Percentiles rank a stretch among this genome's conserved stretches.
These are phyloP conservation scores for Hyaloperonospora brassicae DNA, from an alignment of 352 stramenopile genomes.

Conservation along the genomic window DNA sequence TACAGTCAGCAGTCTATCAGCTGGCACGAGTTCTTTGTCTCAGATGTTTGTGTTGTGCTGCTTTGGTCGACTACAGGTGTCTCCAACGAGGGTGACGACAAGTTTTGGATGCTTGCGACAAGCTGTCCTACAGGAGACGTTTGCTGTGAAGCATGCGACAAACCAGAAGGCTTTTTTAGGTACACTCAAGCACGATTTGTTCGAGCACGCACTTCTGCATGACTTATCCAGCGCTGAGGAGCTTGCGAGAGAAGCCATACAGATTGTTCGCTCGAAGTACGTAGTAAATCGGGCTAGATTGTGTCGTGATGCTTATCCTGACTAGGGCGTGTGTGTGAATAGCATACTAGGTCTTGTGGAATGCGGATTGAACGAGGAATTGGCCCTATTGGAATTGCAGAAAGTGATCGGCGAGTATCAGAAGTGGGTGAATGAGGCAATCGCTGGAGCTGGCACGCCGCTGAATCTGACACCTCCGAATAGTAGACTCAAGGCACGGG, in stretches of 20 bases:
- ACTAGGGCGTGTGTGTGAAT: constrained; percentile 5
- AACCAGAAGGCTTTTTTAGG: constrained; percentile 58
- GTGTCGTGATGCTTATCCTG: constrained; percentile 2
- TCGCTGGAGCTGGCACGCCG: constrained; percentile 19
- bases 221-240: constrained; percentile 22
- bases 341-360: constrained; percentile 68
- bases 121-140: constrained; percentile 56
- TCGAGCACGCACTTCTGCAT: constrained; percentile 48
- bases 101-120: constrained; percentile 66
- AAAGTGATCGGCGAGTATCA: constrained; percentile 50
- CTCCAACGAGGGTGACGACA: constrained; percentile 70
- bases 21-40: constrained; percentile 1
- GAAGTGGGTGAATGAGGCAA: constrained; percentile 36
- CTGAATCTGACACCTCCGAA: constrained; percentile 33
- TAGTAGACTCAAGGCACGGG: constrained; percentile 22
- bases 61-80: constrained; percentile 38
- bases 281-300: constrained; percentile 1
- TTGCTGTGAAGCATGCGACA: constrained; percentile 51
- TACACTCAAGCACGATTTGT: constrained; percentile 81
- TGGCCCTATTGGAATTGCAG: constrained; percentile 42
- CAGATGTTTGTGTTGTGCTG: constrained; percentile 3
- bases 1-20: constrained; percentile 18
- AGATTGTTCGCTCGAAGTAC: constrained; percentile 59
- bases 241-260: constrained; percentile 35
- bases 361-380: constrained; percentile 52